phyloP scores from a whole-genome alignment of 371 early-diverging fungal genomes.

The Dinochytrium kinnereticum region DNA sequence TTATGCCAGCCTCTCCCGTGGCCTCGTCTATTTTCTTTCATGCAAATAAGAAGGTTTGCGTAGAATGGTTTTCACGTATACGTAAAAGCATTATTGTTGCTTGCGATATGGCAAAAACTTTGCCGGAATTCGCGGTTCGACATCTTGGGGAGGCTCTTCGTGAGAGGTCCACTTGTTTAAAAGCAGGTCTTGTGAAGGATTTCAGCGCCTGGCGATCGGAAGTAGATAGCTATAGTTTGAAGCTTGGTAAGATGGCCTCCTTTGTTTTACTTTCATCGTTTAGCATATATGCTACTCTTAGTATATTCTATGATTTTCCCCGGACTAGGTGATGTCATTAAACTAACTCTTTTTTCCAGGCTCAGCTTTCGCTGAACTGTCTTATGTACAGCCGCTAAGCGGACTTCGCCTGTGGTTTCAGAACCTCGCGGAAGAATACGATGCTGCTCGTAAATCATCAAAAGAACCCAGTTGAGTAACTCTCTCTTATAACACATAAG shows the following conservation, averaged over 20 bases:
- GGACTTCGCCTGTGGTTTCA: too few species aligned
- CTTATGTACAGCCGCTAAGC: too few species aligned
- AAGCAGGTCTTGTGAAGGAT: conserved; percentile 13
- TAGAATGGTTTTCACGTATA: conserved; percentile 76
- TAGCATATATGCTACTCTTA: too few species aligned
- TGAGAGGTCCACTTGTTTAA: neutral
- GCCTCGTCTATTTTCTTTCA: conserved; percentile 72
- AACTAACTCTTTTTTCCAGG: too few species aligned
- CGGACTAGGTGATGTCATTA: too few species aligned
- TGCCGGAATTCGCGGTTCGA: neutral
- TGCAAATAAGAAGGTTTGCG: conserved; percentile 73
- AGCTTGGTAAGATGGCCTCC: neutral
- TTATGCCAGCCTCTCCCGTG: conserved; percentile 67
- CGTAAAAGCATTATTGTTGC: conserved; percentile 47
- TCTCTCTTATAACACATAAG: too few species aligned
- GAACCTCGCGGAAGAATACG: neutral
- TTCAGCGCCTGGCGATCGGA: conserved; percentile 2
- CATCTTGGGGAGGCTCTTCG: neutral
- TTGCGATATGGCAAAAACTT: neutral
- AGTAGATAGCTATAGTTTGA: neutral
- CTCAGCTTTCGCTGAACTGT: too few species aligned
- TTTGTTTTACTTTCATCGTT: too few species aligned
- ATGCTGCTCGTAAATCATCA: too few species aligned
- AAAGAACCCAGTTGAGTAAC: neutral
- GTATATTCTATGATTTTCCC: too few species aligned